A percentile compares a stretch with the other conserved stretches of the same genome.
Evolutionary conservation across 192 early-diverging fungal species (phyloP).

Genomic region (Coemansia sp.): DNA sequence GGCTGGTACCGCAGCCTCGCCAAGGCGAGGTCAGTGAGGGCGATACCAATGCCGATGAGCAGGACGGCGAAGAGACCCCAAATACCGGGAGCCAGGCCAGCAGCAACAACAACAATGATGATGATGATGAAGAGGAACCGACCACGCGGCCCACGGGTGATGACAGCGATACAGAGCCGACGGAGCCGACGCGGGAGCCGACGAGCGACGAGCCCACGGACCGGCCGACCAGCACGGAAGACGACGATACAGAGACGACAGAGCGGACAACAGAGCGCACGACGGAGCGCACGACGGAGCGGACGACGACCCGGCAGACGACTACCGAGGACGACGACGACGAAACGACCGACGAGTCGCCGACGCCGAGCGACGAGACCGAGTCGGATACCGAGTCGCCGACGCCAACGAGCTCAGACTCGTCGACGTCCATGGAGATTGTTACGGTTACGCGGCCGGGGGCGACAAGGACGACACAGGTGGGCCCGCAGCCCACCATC

Average conservation of each 20-base stretch:
- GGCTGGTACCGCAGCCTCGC: too few species aligned
- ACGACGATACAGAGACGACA: neutral
- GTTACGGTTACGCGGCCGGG: slow-evolving; percentile 36
- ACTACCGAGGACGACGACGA: neutral
- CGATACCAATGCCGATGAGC: too few species aligned
- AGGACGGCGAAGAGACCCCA: too few species aligned
- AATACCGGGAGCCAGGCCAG: too few species aligned
- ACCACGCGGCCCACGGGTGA: too few species aligned
- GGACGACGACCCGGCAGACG: neutral
- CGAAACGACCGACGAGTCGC: neutral
- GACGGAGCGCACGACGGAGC: neutral
- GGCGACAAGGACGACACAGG: slow-evolving; percentile 15
- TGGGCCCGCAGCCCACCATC: slow-evolving; percentile 26
- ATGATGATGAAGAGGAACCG: neutral
- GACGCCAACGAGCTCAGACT: neutral
- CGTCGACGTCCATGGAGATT: slow-evolving; percentile 8
- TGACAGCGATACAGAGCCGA: neutral
- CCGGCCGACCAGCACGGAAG: neutral
- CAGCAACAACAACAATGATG: neutral
- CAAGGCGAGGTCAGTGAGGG: neutral
- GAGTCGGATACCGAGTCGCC: slow-evolving; percentile 3
- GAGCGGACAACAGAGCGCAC: neutral
- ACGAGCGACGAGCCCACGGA: neutral
- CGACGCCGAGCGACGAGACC: slow-evolving; percentile 3
- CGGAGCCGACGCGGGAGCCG: neutral